These are phyloP conservation scores for Heliamphora exappendiculata DNA, from an alignment of 148 eudicot species.

Conservation along the genomic window DNA sequence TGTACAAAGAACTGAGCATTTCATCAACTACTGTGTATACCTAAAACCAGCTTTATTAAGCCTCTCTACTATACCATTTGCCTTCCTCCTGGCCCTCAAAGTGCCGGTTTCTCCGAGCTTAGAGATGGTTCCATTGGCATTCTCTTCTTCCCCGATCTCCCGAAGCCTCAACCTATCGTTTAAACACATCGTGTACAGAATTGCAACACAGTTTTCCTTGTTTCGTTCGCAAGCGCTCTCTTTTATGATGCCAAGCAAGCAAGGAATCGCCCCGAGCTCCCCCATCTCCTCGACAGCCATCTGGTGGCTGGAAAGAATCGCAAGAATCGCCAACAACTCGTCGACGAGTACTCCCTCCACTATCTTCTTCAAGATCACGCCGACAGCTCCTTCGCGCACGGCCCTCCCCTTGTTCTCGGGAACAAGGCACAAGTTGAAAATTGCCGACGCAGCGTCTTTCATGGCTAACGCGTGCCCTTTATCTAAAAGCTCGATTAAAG, in stretches of 20 bases:
- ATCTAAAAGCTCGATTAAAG: conserved; percentile 40
- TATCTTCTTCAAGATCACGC: conserved; percentile 35
- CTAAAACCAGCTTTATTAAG: conserved; percentile 15
- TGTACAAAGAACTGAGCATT: background rate
- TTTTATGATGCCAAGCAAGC: conserved; percentile 16
- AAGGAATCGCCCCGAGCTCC: conserved; percentile 15
- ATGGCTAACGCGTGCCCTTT: conserved; percentile 39
- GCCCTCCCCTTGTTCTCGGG: conserved; percentile 38
- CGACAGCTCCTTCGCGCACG: conserved; percentile 35
- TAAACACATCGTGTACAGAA: conserved; percentile 13
- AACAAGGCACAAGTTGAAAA: conserved; percentile 35
- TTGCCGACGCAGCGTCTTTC: conserved; percentile 47
- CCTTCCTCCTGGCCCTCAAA: conserved; percentile 35
- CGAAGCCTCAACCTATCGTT: conserved; percentile 8
- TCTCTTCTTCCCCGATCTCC: conserved; percentile 21
- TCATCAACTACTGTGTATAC: background rate
- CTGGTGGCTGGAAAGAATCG: conserved; percentile 14
- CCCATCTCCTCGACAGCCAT: conserved; percentile 26
- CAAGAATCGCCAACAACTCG: conserved; percentile 25
- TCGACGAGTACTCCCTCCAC: conserved; percentile 15
- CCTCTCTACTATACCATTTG: conserved; percentile 24
- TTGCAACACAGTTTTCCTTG: conserved; percentile 25
- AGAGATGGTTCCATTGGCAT: conserved; percentile 13
- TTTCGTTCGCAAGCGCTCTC: conserved; percentile 10
- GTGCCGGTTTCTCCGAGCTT: conserved; percentile 20